Percentiles rank a stretch among this genome's conserved stretches.
These are phyloP conservation scores for Pichia sp. DNA, from an alignment of 1,139 yeast genomes.

Conservation along the genomic window DNA sequence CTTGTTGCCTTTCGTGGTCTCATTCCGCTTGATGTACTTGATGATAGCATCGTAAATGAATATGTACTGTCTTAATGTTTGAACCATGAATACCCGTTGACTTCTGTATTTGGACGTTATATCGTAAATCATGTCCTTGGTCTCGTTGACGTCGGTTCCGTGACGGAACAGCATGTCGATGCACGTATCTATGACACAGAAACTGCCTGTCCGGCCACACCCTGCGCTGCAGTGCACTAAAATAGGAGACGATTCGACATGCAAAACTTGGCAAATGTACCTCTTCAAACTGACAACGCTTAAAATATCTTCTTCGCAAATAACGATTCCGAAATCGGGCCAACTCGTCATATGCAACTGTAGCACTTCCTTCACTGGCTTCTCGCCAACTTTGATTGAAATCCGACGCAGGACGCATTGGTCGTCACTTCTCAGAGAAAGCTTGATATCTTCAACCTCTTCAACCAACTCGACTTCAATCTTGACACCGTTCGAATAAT, in stretches of 20 bases:
- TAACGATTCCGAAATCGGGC: constrained; percentile 52
- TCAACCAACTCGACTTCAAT: constrained; percentile 36
- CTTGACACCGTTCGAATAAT: constrained; percentile 38
- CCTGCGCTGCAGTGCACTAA: constrained; percentile 60
- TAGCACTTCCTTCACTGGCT: constrained; percentile 36
- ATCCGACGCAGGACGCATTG: constrained; percentile 34
- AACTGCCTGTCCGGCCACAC: constrained; percentile 59
- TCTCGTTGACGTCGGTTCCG: constrained; percentile 5
- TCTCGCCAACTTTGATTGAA: constrained; percentile 32
- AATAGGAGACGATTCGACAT: constrained; percentile 32
- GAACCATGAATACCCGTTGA: constrained; percentile 59
- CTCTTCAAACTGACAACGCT: constrained; percentile 42
- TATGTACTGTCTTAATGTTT: constrained; percentile 52
- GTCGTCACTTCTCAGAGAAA: constrained; percentile 13
- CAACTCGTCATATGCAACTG: constrained; percentile 52
- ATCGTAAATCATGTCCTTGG: constrained; percentile 39
- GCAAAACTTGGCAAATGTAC: constrained; percentile 29
- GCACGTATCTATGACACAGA: constrained; percentile 50
- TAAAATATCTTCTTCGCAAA: constrained; percentile 42
- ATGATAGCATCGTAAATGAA: constrained; percentile 45
- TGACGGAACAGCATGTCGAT: constrained; percentile 35
- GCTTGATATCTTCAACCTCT: constrained; percentile 17
- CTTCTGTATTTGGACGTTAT: constrained; percentile 48
- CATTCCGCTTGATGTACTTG: constrained; percentile 22
- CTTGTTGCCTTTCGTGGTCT: not conserved